Conservation (phyloP, 2,329 filamentous ascomycete genomes). For the Fusarium sororula region DNA sequence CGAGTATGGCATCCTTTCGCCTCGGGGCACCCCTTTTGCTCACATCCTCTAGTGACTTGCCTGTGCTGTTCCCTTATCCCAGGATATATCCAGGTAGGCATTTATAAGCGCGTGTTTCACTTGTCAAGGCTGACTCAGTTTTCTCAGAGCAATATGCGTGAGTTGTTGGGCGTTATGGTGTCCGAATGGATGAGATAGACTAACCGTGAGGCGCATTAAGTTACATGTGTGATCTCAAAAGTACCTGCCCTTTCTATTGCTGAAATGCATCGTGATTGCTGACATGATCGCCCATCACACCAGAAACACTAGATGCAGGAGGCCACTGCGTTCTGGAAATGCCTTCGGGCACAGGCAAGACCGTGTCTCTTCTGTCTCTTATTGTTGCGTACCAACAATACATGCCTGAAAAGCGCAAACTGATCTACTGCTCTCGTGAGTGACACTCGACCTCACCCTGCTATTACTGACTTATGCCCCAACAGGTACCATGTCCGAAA, state of each 20-base stretch:
- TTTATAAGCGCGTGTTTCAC: not conserved
- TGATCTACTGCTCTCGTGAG: conserved; percentile 95
- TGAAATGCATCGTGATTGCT: not conserved
- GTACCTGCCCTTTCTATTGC: conserved; percentile 43
- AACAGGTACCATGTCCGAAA: conserved; percentile 94
- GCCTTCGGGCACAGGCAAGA: conserved; percentile 98
- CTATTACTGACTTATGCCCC: not conserved
- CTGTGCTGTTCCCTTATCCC: conserved; percentile 67
- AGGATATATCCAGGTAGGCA: conserved; percentile 65
- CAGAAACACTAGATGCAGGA: conserved; percentile 85
- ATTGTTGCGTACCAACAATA: conserved; percentile 97
- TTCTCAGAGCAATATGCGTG: conserved; percentile 64
- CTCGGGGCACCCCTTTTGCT: conserved; percentile 12
- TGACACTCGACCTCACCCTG: not conserved
- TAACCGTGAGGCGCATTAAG: conserved; percentile 42
- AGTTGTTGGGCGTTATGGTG: conserved; percentile 33
- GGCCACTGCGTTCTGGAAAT: conserved; percentile 98
- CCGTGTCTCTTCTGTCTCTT: conserved; percentile 90
- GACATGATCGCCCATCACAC: not conserved
- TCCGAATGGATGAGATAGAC: not conserved
- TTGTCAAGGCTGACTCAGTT: not conserved
- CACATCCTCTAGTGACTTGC: conserved; percentile 58
- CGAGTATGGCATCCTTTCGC: conserved; percentile 50
- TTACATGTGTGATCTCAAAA: conserved; percentile 68
- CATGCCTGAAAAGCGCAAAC: conserved; percentile 90